phyloP scores from a whole-genome alignment of 768 basidiomycete species.

The Suillus tomentosus region DNA sequence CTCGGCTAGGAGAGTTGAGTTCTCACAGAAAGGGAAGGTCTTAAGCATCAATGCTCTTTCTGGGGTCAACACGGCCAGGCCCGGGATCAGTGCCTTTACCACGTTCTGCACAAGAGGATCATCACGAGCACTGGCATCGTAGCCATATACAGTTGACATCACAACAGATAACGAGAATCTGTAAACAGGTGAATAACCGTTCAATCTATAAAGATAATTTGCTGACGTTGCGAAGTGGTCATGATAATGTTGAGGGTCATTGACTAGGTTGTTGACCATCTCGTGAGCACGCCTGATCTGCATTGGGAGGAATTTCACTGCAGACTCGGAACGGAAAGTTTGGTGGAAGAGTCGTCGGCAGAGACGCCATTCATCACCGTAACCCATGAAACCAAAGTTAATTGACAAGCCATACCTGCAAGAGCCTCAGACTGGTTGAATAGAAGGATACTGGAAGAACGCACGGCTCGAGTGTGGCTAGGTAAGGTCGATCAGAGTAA shows the following conservation, averaged over 20 bases:
- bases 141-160: slow-evolving; percentile 12
- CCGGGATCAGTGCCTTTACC: background rate
- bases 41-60: slow-evolving; percentile 7
- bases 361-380: slow-evolving; percentile 22
- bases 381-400: slow-evolving; percentile 2
- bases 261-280: slow-evolving; percentile 28
- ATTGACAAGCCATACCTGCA: slow-evolving; percentile 7
- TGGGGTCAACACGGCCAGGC: background rate
- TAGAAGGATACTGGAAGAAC: background rate
- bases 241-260: slow-evolving; percentile 31
- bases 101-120: slow-evolving; percentile 6
- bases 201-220: background rate
- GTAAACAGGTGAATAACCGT: background rate
- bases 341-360: slow-evolving; percentile 40
- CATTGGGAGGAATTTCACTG: slow-evolving; percentile 24
- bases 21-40: slow-evolving; percentile 11
- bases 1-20: background rate
- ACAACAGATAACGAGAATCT: slow-evolving; percentile 9
- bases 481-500: slow-evolving; percentile 12
- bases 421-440: background rate
- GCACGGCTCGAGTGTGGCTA: slow-evolving; percentile 9
- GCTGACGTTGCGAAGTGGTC: slow-evolving; percentile 21
- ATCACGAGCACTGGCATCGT: slow-evolving; percentile 1
- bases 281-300: slow-evolving; percentile 26
- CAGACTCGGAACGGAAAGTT: slow-evolving; percentile 36